Conservation (phyloP, 2,329 filamentous ascomycete genomes). For the Nemania sp. region DNA sequence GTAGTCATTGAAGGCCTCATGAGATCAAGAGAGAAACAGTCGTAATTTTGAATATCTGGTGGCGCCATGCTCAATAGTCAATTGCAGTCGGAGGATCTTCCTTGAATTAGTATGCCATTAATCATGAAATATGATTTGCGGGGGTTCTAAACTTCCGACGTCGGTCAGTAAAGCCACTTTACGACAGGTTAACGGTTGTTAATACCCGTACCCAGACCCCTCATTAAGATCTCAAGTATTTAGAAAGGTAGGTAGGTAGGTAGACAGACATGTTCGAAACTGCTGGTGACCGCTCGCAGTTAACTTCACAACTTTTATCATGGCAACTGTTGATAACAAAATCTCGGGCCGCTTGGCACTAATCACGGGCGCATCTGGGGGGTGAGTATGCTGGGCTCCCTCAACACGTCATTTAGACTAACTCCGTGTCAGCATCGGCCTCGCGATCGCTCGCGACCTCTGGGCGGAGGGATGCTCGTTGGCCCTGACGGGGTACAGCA, state of each 20-base stretch:
- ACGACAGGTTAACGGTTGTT: neutral
- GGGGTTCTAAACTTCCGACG: neutral
- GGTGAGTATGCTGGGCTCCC: conserved; percentile 37
- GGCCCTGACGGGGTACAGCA: conserved; percentile 41
- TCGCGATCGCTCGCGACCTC: conserved; percentile 41
- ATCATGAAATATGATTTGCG: neutral
- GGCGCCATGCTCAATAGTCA: too few species aligned
- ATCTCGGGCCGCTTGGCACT: conserved; percentile 43
- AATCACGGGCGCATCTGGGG: conserved; percentile 44
- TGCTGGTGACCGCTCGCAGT: neutral
- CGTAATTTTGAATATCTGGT: neutral
- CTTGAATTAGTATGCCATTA: neutral
- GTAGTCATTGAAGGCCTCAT: neutral
- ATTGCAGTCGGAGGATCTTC: too few species aligned
- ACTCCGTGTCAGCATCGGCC: conserved; percentile 39
- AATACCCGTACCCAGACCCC: conserved; percentile 9
- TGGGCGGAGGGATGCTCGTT: conserved; percentile 43
- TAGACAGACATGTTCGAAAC: neutral
- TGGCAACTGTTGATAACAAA: conserved; percentile 41
- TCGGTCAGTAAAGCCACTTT: conserved; percentile 1
- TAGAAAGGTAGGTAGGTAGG: too few species aligned
- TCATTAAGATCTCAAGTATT: conserved; percentile 3
- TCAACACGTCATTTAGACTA: neutral
- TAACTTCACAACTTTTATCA: conserved; percentile 14
- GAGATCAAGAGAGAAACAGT: too few species aligned